Evolutionary conservation across 2,329 filamentous ascomycete genomes (phyloP).

Genomic region (Calonectria pteridis): DNA sequence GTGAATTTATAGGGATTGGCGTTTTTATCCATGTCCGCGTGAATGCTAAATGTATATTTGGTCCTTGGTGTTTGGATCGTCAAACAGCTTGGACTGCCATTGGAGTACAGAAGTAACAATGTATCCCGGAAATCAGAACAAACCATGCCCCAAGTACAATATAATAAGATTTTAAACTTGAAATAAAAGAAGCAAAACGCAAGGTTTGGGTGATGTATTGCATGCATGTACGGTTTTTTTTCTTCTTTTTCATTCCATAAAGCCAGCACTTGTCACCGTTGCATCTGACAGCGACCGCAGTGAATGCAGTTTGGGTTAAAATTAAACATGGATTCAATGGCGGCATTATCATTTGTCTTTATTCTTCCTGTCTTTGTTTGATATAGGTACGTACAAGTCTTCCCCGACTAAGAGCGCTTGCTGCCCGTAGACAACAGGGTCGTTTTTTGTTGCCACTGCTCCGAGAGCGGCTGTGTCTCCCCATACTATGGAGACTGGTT

Average conservation of each 20-base stretch:
- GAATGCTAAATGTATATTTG: background rate
- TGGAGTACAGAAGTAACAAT: background rate
- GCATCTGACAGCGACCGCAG: background rate
- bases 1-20: background rate
- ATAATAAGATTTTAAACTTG: background rate
- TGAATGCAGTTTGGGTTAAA: background rate
- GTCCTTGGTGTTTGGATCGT: background rate
- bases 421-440: constrained; percentile 9
- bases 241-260: too few relatives aligned
- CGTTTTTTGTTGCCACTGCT: constrained; percentile 32
- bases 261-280: background rate
- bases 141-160: background rate
- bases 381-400: constrained; percentile 20
- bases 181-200: background rate
- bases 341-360: constrained; percentile 9
- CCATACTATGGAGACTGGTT: constrained; percentile 48
- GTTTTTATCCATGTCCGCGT: background rate
- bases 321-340: background rate
- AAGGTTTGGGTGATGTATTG: background rate
- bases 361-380: constrained; percentile 28
- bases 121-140: background rate
- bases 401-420: constrained; percentile 17
- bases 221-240: background rate
- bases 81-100: background rate
- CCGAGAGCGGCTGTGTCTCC: constrained; percentile 42